Base-by-base conservation (phyloP, 2,329 filamentous ascomycete species). In the Zymoseptoria ardabiliae region DNA sequence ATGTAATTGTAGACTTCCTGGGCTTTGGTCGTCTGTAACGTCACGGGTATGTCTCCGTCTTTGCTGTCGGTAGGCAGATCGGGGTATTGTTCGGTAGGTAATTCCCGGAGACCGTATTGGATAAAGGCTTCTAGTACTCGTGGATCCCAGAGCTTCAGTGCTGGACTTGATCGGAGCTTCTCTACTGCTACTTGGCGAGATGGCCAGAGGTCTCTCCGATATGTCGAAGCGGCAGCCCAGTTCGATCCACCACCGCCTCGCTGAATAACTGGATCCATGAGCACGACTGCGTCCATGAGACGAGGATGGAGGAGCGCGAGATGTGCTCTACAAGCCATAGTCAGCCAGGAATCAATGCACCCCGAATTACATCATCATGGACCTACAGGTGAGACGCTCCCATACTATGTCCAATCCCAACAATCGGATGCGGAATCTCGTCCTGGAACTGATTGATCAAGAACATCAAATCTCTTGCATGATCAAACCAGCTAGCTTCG, bases 371-470 rank as follows among this genome's bases (percentile, higher is more conserved):
- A 23, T 20, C 28, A 17, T 23, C 13, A n/a, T 17, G 50, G 30
- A 59, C 58, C 25, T 55, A 56, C 52, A 63, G 30, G 35, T 58
- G 56, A 20, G 49, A 21, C 19, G 57, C 91, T 66, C 93, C 93
- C 78, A 95, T 91, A 65, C 90, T 95, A 75, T 97, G 93, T n/a
- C 91, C 92, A 28, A 97, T 74, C 58, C 89, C 92, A 62, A 96
- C 75, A 21, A 97, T 79, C 1, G 93, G 93, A 0, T 87, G 86
- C 6, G 89, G 87, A 81, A 94, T 91, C 63, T 89, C 79, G 9
- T 81, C 77, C 49, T 90, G 88, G 75, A 96, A 92, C 55, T 83
- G 79, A 74, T 96, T 96, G 76, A 93, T 82, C 74, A 96, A 82
- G 70, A 91, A 85, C n/a, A 93, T 80, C 5, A 96, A 82, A 73